Evolutionary conservation across 805 yeast genomes (phyloP), one percentile per base, ranked within the genome.

Genomic region (Suhomyces sp.): DNA sequence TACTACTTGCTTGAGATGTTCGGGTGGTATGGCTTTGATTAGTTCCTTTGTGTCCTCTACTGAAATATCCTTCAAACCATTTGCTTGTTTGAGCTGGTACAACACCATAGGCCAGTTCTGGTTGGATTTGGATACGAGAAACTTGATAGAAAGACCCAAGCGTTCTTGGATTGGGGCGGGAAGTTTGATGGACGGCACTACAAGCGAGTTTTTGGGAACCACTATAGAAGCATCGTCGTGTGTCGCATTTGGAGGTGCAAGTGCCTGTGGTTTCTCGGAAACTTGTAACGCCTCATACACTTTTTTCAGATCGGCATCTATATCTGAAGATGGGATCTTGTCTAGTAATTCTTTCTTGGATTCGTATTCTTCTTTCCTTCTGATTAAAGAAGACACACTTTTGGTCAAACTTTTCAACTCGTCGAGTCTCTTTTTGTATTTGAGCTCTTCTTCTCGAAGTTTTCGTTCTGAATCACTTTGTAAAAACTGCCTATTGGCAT

Each of bases 31-130:
- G 10, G 54, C 59, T 26, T 64, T 60, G 0, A 82, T 62, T 46
- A 82, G 63, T 27, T 59, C 55, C 19, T 70, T 62, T 1, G 74
- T 70, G 22, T 76, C 83, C 19, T 53, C 50, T 7, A 66, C 53
- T 0, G 67, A 48, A 12, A 78, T 46, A 5, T 60, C 73, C 7
- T 42, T 40, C 24, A 79, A 66, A 0, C 82, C 83, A 1, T 72
- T 73, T 4, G 66, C 62, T 2, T 55, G 54, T 15, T 64, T 56
- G 29, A 76, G 65, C 48, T 72, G 76, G 12, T 71, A 67, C 9
- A 82, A 59, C 10, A 80, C 80, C 44, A 80, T 67, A 1, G 61
- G 61, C 85, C 85, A 82, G 58, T 80, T 72, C 51, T 77, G 79
- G 29, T 68, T 59, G 19, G 71, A 67, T 47, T 69, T 63, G 19